Evolutionary conservation across 2,329 filamentous ascomycete species (phyloP), one percentile per base, ranked within the genome.

Genomic region (Fusarium chuoi): DNA sequence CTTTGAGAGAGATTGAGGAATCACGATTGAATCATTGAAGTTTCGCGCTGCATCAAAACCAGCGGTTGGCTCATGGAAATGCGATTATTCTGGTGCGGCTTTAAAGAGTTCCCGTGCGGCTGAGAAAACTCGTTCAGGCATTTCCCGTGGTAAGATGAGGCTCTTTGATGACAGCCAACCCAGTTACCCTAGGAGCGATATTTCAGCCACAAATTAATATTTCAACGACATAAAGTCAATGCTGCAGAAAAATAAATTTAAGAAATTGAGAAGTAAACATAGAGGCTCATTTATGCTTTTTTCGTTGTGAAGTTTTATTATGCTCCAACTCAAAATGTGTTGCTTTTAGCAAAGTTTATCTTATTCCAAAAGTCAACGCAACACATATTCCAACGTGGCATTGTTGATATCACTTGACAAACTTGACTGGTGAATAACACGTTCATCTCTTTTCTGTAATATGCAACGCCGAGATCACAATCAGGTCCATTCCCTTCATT

Each of bases 391-490:
- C 15, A 10, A 10, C 9, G 6, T 17, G 8, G 5, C 8, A 7
- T 6, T 10, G 8, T 8, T 14, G 3, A 12, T 5, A 24, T 8
- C 9, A 24, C 6, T 44, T 7, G 4, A 11, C 4, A 9, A 28
- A 46, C 0, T 5, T 12, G 0, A 30, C 3, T 9, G 2, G 3
- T 17, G 5, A 1, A 33, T 10, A 13, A 3, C 11, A n/a, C 3
- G 5, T 12, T 10, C 5, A 7, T 5, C 3, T 17, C 1, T 2
- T 18, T 30, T 26, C 7, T 44, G 2, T 18, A 9, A 17, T 4
- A 9, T 22, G 11, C 18, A 2, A 45, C 9, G 14, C 12, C 17
- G 8, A 8, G 11, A 24, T 24, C 7, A 18, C 24, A 18, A 12
- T 10, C 13, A 10, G 4, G 1, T 20, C 22, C 9, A 6, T 4